Evolutionary conservation across 129 eudicot species (phyloP).

Genomic region (Erigeron canadensis): DNA sequence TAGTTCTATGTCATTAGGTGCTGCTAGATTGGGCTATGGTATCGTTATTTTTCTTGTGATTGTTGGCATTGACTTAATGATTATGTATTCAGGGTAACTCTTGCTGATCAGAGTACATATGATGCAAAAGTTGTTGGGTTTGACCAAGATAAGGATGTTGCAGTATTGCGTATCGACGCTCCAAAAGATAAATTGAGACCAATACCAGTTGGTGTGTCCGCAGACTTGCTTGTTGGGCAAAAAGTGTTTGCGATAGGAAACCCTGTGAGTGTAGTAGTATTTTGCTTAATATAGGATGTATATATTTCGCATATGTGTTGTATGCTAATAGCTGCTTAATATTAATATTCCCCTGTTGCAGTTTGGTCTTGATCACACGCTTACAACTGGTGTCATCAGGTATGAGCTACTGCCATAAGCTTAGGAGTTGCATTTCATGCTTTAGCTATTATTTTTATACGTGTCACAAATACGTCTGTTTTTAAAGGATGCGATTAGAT

Average conservation of each 20-base stretch:
- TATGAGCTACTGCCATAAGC: constrained; percentile 28
- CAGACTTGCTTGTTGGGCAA: constrained; percentile 97
- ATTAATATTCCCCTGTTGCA: constrained; percentile 35
- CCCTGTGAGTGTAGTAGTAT: constrained; percentile 59
- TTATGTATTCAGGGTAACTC: constrained; percentile 72
- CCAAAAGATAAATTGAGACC: constrained; percentile 89
- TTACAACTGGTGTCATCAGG: constrained; percentile 99
- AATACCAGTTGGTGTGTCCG: constrained; percentile 83
- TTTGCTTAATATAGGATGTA: neutral
- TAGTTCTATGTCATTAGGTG: constrained; percentile 8
- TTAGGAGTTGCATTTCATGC: constrained; percentile 8
- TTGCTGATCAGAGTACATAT: constrained; percentile 82
- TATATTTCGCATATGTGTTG: neutral
- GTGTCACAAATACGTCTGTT: neutral
- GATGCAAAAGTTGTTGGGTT: constrained; percentile 95
- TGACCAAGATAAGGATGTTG: constrained; percentile 97
- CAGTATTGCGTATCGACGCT: constrained; percentile 67
- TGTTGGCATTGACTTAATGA: constrained; percentile 20
- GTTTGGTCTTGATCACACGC: constrained; percentile 99
- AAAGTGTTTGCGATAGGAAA: constrained; percentile 97
- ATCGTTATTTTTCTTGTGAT: constrained; percentile 5
- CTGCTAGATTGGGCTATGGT: neutral
- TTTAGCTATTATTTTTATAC: constrained; percentile 1
- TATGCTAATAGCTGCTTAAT: constrained; percentile 9
- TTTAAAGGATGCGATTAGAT: neutral